Evolutionary conservation across 371 early-diverging fungal species (phyloP).

Genomic region (Syncephalastrum contaminatum): DNA sequence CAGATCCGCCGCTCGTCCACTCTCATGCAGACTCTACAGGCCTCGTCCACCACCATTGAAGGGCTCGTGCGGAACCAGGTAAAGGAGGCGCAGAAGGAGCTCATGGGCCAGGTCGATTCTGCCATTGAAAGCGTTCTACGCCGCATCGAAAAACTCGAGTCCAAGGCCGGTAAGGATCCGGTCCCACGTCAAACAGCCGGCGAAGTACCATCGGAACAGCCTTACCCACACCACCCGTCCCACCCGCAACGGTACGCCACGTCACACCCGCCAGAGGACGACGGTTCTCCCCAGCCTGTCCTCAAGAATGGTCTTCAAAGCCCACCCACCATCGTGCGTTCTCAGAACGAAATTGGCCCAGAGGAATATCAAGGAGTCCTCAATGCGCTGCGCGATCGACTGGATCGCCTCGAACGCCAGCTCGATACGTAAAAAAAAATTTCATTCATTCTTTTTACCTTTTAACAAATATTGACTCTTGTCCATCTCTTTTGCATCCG

Average conservation of each 20-base stretch:
- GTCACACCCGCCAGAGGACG: neutral
- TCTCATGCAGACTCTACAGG: slow-evolving; percentile 71
- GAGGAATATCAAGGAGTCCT: slow-evolving; percentile 16
- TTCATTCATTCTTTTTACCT: too few relatives aligned
- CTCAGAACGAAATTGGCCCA: slow-evolving; percentile 28
- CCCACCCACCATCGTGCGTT: slow-evolving; percentile 27
- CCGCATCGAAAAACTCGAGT: slow-evolving; percentile 24
- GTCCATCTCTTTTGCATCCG: too few relatives aligned
- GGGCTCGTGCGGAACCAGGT: slow-evolving; percentile 65
- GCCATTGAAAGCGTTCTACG: slow-evolving; percentile 28
- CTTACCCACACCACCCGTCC: slow-evolving; percentile 15
- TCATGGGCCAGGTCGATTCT: slow-evolving; percentile 37
- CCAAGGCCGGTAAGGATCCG: slow-evolving; percentile 19
- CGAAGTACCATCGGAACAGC: slow-evolving; percentile 9
- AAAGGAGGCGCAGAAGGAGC: slow-evolving; percentile 56
- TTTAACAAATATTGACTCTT: too few relatives aligned
- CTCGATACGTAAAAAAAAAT: slow-evolving; percentile 12
- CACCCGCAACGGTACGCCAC: slow-evolving; percentile 9
- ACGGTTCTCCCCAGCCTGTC: neutral
- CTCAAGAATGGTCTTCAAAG: slow-evolving; percentile 4
- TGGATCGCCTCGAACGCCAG: slow-evolving; percentile 36
- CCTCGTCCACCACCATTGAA: slow-evolving; percentile 72
- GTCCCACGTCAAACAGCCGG: slow-evolving; percentile 1
- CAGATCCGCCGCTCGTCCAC: slow-evolving; percentile 74
- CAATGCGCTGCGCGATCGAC: slow-evolving; percentile 29